Conservation (phyloP, 345 rosid species). For the Rubroshorea leprosula region DNA sequence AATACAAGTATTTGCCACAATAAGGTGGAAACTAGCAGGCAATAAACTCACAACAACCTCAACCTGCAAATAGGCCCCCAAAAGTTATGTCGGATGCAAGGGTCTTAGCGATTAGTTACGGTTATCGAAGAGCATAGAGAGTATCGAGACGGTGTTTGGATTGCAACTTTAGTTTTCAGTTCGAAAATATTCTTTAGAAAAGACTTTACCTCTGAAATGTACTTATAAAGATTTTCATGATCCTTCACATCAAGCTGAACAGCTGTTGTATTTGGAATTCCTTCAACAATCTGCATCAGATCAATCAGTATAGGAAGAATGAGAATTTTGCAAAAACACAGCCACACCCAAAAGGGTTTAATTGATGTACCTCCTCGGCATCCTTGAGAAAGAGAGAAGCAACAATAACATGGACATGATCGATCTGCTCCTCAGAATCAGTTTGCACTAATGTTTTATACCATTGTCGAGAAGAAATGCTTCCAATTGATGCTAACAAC, state of each 20-base stretch:
- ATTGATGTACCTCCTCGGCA: slow-evolving; percentile 73
- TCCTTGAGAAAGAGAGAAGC: slow-evolving; percentile 86
- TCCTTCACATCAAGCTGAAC: slow-evolving; percentile 71
- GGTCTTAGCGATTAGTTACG: not conserved
- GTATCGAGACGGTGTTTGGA: not conserved
- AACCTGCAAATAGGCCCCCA: slow-evolving; percentile 44
- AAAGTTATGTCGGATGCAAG: not conserved
- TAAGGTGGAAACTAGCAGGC: slow-evolving; percentile 66
- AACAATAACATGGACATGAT: slow-evolving; percentile 63
- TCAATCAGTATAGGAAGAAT: slow-evolving; percentile 8
- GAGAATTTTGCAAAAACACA: not conserved
- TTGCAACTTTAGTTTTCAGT: not conserved
- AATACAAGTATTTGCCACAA: slow-evolving; percentile 68
- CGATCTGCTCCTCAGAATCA: slow-evolving; percentile 37
- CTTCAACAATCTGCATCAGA: slow-evolving; percentile 56
- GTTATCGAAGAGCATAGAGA: not conserved
- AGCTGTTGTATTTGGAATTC: slow-evolving; percentile 67
- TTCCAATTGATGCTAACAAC: slow-evolving; percentile 60
- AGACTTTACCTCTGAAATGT: slow-evolving; percentile 61
- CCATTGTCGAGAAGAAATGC: slow-evolving; percentile 33
- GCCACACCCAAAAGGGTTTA: not conserved
- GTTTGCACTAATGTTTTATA: slow-evolving; percentile 33
- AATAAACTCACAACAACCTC: slow-evolving; percentile 82
- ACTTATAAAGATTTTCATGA: slow-evolving; percentile 51
- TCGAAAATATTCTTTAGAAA: not conserved